Evolutionary conservation across 805 yeast species (phyloP), one percentile per base, ranked within the genome.

Genomic region (Nematodospora valgi): DNA sequence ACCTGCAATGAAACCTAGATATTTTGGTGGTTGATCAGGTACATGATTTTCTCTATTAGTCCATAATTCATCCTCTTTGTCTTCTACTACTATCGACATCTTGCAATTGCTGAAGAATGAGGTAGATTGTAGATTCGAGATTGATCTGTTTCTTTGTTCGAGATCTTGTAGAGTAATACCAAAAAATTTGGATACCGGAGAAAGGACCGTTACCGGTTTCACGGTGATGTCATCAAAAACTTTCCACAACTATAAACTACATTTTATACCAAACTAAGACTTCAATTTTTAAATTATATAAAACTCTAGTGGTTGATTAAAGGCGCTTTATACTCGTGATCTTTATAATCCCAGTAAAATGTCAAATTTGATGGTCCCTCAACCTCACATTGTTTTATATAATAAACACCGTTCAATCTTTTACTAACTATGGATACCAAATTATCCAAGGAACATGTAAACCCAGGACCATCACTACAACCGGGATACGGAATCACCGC

Each of bases 1-100:
- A 6, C 96, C 97, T 2, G 96, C 95, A 15, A 86, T 74, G 52
- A 87, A 88, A 14, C 96, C 96, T 40, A 80, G 72, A 45, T 74
- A 76, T 38, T 52, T 58, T 8, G 81, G 76, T 2, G 79, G 76
- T n/a, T 53, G 40, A 5, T 59, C 57, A 0, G 39, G 40, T 10
- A 26, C 25, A 22, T 32, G 38, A 6, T 35, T 28, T 29, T 35
- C 45, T 13, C 30, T 35, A 4, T 26, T 31, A 12, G 37, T 42
- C 21, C 52, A 35, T 7, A 57, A 32, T 21, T 43, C 40, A 23
- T 58, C 63, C 40, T 54, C 60, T 42, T 51, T 48, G 34, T 54
- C 61, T 28, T 41, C 39, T 6, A 56, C 58, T 12, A 51, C 57
- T 11, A 50, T 44, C 25, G 58, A 53, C 59, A 56, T 51, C 12